phyloP scores from a whole-genome alignment of 2,329 filamentous ascomycete species.

The Dothiorella sarmentorum region DNA sequence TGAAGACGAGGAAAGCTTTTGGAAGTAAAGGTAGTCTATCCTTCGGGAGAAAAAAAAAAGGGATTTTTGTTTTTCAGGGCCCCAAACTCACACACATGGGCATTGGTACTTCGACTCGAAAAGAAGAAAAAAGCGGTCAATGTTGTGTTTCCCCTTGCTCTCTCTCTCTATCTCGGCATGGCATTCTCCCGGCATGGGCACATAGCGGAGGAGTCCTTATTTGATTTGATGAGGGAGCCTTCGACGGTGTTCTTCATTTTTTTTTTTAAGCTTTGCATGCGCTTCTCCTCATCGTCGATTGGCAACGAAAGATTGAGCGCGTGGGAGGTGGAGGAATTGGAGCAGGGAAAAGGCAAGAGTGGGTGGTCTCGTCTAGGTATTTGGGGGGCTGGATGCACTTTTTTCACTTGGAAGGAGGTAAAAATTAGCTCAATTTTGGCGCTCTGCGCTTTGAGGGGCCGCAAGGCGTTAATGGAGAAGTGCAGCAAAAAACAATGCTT shows the following conservation, averaged over 20 bases:
- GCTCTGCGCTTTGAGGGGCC: too few relatives aligned
- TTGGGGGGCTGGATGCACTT: background rate
- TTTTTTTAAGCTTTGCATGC: background rate
- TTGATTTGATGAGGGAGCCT: background rate
- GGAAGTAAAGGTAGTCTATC: too few relatives aligned
- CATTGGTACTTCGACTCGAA: background rate
- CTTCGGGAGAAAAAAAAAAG: background rate
- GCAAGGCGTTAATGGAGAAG: background rate
- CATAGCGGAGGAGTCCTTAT: slow-evolving; percentile 15
- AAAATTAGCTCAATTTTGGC: too few relatives aligned
- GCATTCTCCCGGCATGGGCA: slow-evolving; percentile 9
- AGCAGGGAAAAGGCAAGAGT: background rate
- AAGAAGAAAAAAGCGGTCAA: slow-evolving; percentile 7
- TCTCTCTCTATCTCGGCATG: background rate
- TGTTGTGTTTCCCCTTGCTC: background rate
- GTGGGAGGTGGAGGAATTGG: background rate
- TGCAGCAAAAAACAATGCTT: background rate
- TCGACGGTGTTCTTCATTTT: too few relatives aligned
- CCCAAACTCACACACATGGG: background rate
- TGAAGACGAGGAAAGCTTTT: background rate
- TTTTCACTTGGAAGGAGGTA: too few relatives aligned
- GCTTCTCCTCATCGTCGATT: background rate
- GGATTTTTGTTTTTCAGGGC: background rate
- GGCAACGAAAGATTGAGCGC: background rate
- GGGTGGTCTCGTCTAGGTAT: background rate